These are phyloP conservation scores for Penicillium capsulatum DNA, from an alignment of 2,329 filamentous ascomycete genomes.

Conservation along the genomic window DNA sequence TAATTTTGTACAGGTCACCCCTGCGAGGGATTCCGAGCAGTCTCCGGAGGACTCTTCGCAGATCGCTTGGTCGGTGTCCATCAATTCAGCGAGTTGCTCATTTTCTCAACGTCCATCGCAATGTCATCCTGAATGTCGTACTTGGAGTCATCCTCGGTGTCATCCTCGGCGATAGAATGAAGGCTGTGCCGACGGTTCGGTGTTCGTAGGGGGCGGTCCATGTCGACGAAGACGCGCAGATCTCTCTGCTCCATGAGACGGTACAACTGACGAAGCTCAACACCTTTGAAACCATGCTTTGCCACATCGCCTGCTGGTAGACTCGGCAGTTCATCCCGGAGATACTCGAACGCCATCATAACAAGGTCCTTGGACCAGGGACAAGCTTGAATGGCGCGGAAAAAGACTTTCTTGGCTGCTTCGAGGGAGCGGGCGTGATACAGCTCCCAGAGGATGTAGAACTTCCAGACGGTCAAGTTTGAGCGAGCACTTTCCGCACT, in stretches of 20 bases:
- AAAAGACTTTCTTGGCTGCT: slow-evolving; percentile 51
- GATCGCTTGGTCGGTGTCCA: too few species aligned
- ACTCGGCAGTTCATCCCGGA: slow-evolving; percentile 25
- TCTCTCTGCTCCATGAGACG: slow-evolving; percentile 20
- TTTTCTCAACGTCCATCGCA: too few species aligned
- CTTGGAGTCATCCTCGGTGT: too few species aligned
- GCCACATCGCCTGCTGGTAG: slow-evolving; percentile 1
- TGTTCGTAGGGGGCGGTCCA: slow-evolving; percentile 21
- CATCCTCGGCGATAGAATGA: too few species aligned
- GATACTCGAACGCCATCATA: slow-evolving; percentile 53
- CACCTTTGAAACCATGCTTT: slow-evolving; percentile 35
- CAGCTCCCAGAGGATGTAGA: slow-evolving; percentile 51
- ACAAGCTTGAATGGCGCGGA: slow-evolving; percentile 53
- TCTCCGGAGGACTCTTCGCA: too few species aligned
- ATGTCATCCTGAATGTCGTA: too few species aligned
- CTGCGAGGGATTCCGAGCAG: too few species aligned
- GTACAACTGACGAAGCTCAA: slow-evolving; percentile 52
- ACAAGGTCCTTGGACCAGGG: slow-evolving; percentile 62
- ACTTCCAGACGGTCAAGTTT: slow-evolving; percentile 49
- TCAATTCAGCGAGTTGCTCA: too few species aligned
- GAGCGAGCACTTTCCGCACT: slow-evolving; percentile 27
- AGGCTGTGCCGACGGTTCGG: not conserved
- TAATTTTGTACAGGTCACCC: too few species aligned
- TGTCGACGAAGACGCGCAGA: slow-evolving; percentile 28
- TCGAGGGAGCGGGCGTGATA: slow-evolving; percentile 33